These are phyloP conservation scores for Calonectria ilicicola DNA, from an alignment of 2,329 filamentous ascomycete genomes.

Conservation along the genomic window DNA sequence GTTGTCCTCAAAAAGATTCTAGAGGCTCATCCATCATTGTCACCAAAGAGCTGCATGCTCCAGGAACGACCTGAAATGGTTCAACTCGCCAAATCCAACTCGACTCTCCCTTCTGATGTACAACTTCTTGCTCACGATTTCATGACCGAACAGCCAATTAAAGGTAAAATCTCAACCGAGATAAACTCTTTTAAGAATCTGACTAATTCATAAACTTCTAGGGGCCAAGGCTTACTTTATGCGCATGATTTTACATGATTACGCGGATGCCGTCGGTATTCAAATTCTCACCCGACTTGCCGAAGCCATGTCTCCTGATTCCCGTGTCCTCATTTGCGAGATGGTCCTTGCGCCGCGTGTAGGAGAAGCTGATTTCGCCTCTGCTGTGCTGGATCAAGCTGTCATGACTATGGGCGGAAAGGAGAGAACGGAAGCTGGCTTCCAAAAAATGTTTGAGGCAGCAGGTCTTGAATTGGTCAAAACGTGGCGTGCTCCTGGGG, in stretches of 20 bases:
- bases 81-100: conserved; percentile 34
- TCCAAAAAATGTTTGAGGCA: conserved; percentile 43
- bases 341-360: conserved; percentile 47
- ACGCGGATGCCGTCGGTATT: conserved; percentile 42
- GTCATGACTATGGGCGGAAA: conserved; percentile 52
- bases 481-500: conserved; percentile 38
- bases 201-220: conserved; percentile 17
- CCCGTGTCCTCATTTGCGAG: conserved; percentile 47
- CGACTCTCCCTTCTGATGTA: conserved; percentile 33
- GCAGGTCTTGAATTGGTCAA: conserved; percentile 46
- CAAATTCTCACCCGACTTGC: conserved; percentile 43
- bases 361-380: conserved; percentile 44
- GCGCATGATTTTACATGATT: conserved; percentile 50
- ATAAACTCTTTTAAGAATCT: neutral
- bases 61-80: conserved; percentile 44
- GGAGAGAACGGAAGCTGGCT: conserved; percentile 45
- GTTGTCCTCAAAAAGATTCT: conserved; percentile 46
- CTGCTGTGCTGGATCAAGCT: conserved; percentile 46
- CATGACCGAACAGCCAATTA: conserved; percentile 44
- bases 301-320: conserved; percentile 43
- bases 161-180: conserved; percentile 29
- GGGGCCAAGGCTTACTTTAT: conserved; percentile 51
- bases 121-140: conserved; percentile 45
- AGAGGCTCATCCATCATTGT: conserved; percentile 41
- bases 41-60: conserved; percentile 39